Conservation (phyloP, 163 green algal species). For the Prototheca stagnorum region DNA sequence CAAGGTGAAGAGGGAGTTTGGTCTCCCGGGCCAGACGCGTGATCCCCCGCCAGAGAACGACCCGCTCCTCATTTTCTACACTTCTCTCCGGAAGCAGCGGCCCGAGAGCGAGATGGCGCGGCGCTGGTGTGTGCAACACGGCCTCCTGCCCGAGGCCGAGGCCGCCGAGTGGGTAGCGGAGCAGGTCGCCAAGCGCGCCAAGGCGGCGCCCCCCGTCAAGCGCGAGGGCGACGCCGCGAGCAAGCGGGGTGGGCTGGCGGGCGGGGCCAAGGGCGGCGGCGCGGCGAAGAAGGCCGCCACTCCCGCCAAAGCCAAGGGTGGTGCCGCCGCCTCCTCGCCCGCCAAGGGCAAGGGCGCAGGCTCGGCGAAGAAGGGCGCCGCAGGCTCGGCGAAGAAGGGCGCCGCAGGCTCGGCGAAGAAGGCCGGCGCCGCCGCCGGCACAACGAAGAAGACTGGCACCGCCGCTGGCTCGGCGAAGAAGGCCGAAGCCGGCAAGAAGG, state of each 20-base stretch:
- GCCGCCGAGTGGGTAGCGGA: slow-evolving; percentile 26
- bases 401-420: neutral
- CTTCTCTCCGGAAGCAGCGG: slow-evolving; percentile 40
- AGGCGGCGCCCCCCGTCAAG: neutral
- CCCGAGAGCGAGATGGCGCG: slow-evolving; percentile 53
- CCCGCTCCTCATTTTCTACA: slow-evolving; percentile 22
- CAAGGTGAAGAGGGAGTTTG: slow-evolving; percentile 39
- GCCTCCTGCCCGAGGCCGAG: slow-evolving; percentile 39
- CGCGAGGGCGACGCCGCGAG: no score
- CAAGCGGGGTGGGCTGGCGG: no score
- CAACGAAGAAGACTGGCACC: no score
- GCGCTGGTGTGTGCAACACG: slow-evolving; percentile 40
- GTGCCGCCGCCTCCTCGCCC: no score
- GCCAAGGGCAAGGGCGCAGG: neutral
- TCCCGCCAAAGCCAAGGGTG: neutral
- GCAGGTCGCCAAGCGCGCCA: neutral
- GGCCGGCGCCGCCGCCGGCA: neutral
- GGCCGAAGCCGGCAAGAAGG: no score
- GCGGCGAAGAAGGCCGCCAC: no score
- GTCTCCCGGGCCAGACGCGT: slow-evolving; percentile 44
- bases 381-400: neutral
- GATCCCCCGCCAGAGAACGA: slow-evolving; percentile 36
- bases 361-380: neutral
- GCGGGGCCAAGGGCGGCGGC: no score
- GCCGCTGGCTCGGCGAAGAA: no score